A percentile compares a stretch with the other conserved stretches of the same genome.
These are phyloP conservation scores for Dichotomocladium elegans DNA, from an alignment of 371 early-diverging fungal species.

Conservation along the genomic window DNA sequence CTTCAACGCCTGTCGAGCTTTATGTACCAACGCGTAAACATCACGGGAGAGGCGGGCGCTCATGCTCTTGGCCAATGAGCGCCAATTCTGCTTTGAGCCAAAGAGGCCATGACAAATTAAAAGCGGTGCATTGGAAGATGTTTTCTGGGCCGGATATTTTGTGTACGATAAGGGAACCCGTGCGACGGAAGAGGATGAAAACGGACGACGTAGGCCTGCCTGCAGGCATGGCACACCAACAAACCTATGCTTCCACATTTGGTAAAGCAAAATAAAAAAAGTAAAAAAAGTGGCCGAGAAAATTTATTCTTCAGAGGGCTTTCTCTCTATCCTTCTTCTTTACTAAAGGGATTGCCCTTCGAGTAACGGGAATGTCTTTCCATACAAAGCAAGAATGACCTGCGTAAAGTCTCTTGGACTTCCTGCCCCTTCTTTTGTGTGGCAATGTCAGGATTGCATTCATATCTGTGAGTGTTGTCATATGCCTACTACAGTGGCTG, in stretches of 20 bases:
- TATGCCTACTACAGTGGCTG: neutral
- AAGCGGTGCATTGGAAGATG: conserved; percentile 7
- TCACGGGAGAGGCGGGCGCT: conserved; percentile 52
- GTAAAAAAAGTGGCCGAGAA: too few relatives aligned
- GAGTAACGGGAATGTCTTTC: conserved; percentile 25
- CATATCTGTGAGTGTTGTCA: too few relatives aligned
- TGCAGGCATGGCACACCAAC: neutral
- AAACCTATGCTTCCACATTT: too few relatives aligned
- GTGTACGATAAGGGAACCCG: conserved; percentile 5
- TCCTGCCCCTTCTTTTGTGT: conserved; percentile 42
- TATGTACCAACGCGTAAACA: conserved; percentile 60
- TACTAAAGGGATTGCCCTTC: too few relatives aligned
- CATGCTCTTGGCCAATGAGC: conserved; percentile 75
- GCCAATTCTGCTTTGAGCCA: conserved; percentile 95
- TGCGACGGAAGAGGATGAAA: neutral
- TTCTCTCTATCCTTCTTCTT: neutral
- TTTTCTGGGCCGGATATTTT: conserved; percentile 2
- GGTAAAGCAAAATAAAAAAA: too few relatives aligned
- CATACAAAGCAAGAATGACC: conserved; percentile 52
- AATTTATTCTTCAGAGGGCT: too few relatives aligned
- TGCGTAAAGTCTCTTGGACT: conserved; percentile 42
- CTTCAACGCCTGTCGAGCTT: neutral
- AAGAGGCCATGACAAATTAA: conserved; percentile 82
- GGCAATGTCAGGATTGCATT: conserved; percentile 35
- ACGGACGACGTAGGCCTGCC: neutral